A percentile compares a stretch with the other conserved stretches of the same genome.
These are phyloP conservation scores for Aspergillus pseudoglaucus DNA, from an alignment of 2,329 filamentous ascomycete genomes.

Conservation along the genomic window DNA sequence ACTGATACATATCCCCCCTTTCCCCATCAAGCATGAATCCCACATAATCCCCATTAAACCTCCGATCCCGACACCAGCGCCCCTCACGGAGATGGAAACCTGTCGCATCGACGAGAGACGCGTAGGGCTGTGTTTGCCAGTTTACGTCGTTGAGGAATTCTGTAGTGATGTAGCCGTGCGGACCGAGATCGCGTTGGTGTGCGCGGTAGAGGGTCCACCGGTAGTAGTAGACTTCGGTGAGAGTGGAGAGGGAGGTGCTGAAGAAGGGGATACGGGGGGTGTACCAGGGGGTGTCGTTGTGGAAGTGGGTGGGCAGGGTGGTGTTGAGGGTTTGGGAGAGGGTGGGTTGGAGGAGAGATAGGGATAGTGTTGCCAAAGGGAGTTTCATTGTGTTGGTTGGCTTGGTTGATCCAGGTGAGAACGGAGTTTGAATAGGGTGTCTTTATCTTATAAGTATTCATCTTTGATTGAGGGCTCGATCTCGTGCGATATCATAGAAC, in stretches of 20 bases:
- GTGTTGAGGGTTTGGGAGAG: no score
- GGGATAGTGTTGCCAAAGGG: no score
- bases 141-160: constrained; percentile 41
- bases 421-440: no score
- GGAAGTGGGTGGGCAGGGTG: constrained; percentile 4
- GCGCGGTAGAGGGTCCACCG: constrained; percentile 41
- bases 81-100: constrained; percentile 41
- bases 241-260: constrained; percentile 7
- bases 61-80: constrained; percentile 40
- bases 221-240: constrained; percentile 41
- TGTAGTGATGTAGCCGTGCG: constrained; percentile 39
- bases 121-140: constrained; percentile 37
- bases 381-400: no score
- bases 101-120: constrained; percentile 40
- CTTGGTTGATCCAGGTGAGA: no score
- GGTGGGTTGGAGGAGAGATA: no score
- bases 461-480: no score
- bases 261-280: constrained; percentile 12
- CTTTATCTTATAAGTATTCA: no score
- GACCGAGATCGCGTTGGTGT: constrained; percentile 40
- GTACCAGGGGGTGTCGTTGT: constrained; percentile 15
- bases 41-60: constrained; percentile 40
- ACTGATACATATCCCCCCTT: constrained; percentile 38
- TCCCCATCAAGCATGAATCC: constrained; percentile 33
- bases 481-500: no score